These are phyloP conservation scores for Acanthamoeba lenticulata DNA, from an alignment of 208 protist species.

Conservation along the genomic window DNA sequence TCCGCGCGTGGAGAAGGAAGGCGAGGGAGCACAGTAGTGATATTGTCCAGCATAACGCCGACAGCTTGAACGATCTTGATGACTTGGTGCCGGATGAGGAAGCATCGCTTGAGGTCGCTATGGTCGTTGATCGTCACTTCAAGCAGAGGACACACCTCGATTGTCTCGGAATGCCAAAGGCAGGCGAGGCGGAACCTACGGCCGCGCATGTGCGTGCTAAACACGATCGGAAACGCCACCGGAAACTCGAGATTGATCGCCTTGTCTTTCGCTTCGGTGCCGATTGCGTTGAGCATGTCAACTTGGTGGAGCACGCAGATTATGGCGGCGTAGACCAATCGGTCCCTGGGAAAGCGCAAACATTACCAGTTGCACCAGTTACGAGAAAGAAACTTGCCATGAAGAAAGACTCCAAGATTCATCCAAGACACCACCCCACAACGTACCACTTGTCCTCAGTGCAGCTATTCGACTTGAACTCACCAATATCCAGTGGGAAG, in stretches of 20 bases:
- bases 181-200: neutral
- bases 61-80: neutral
- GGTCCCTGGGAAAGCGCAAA: neutral
- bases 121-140: neutral
- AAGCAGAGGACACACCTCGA: neutral
- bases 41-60: neutral
- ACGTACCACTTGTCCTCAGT: neutral
- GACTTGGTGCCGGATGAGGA: neutral
- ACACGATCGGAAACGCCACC: neutral
- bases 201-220: neutral
- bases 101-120: neutral
- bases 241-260: neutral
- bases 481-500: neutral
- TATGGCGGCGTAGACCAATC: neutral
- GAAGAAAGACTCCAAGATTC: neutral
- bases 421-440: neutral
- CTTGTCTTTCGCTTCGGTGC: neutral
- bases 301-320: neutral
- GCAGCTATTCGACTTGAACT: neutral
- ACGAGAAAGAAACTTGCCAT: neutral
- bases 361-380: neutral
- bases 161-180: neutral
- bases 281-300: neutral
- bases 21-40: neutral
- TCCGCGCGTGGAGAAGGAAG: neutral